Evolutionary conservation across 2,329 filamentous ascomycete species (phyloP).

Genomic region (Curvularia eragrostidis): DNA sequence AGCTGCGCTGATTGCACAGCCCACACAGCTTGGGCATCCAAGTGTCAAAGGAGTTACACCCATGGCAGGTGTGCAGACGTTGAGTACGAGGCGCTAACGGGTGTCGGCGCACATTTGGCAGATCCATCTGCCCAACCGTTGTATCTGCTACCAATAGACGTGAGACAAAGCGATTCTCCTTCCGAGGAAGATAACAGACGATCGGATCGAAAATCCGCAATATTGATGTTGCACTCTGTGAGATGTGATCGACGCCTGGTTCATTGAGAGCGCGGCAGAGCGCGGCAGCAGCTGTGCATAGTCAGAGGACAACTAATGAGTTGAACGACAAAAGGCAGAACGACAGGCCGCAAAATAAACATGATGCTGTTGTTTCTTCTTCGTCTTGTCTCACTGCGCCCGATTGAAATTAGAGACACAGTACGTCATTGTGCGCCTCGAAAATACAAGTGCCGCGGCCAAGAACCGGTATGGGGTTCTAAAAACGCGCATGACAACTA

Average conservation of each 20-base stretch:
- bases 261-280: neutral
- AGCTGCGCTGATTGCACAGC: slow-evolving; percentile 11
- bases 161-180: neutral
- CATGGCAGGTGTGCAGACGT: slow-evolving; percentile 14
- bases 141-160: neutral
- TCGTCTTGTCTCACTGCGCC: neutral
- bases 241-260: neutral
- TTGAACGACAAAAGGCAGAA: neutral
- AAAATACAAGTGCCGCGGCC: neutral
- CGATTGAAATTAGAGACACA: neutral
- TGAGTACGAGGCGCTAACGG: slow-evolving; percentile 14
- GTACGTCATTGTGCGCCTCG: neutral
- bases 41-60: slow-evolving; percentile 8
- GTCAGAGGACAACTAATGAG: neutral
- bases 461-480: slow-evolving; percentile 7
- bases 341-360: neutral
- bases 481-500: slow-evolving; percentile 9
- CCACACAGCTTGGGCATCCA: slow-evolving; percentile 10
- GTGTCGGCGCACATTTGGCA: slow-evolving; percentile 6
- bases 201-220: neutral
- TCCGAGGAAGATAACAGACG: neutral
- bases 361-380: neutral
- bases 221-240: neutral
- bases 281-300: neutral
- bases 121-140: slow-evolving; percentile 14